Base-by-base conservation (phyloP, 1,284 basidiomycete genomes). In the Austroboletus novae-zelandiae region DNA sequence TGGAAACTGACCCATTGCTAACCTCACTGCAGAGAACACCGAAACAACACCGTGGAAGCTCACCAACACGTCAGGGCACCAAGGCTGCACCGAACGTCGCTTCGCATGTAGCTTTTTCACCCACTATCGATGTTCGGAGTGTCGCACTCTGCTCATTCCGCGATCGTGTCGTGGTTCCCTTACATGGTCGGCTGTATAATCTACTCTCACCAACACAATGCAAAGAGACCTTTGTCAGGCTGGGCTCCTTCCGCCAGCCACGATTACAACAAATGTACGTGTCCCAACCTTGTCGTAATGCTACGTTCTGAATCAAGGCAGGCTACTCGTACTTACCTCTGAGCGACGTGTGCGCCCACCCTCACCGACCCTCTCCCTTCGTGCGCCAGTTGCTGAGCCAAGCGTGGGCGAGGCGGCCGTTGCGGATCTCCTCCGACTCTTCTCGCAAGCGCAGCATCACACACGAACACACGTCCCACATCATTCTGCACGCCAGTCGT, bases 61-160 rank as follows among this genome's bases (percentile, higher is more conserved):
- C 84, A 0, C 81, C 83, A 0, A 71, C 72, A 7, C 74, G 77
- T 7, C 77, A 80, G 62, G 71, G 68, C 34, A 66, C 70, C 39
- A 80, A 80, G 59, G 58, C 71, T 13, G 73, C 74, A 20, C 63
- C 73, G 35, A 68, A 72, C 9, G 63, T 32, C 61, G 68, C 56
- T 55, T 66, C 46, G 53, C 61, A 55, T 42, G 23, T 58, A 13
- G 50, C 54, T 20, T 60, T 65, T 32, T 72, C 70, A 5, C 61
- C 71, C 0, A 74, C 74, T 20, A 89, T 95, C 55, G 90, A 95
- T 58, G 86, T 94, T 23, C 84, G 92, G 34, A 82, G 82, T 15
- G 76, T 94, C 23, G 86, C 90, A 1, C 75, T 95, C 11, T 79
- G 83, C 35, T 82, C 85, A 5, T 95, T 95, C 66, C 81, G 93